Base-by-base conservation (phyloP, 106 monocot species). In the Dioscorea zingiberensis region DNA sequence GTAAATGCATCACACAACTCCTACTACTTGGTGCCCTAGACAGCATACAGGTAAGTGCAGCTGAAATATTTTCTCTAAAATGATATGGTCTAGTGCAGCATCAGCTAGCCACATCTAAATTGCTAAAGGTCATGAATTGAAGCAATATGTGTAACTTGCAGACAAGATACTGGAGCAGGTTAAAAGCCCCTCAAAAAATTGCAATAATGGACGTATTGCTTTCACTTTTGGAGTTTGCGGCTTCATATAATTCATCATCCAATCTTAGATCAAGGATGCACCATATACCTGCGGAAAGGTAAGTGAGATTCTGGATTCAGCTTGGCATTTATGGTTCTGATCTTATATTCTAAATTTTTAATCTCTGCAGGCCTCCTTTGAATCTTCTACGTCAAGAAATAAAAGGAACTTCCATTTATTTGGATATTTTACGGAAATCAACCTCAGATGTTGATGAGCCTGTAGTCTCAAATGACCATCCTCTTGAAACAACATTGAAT, bases 301-400 rank as follows among this genome's bases (percentile, higher is more conserved):
- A 70, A 17, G 21, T 23, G 25, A 2, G 23, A 44, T 10, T 51
- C 15, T 16, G 15, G 51, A 32, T 61, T 61, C 9, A 28, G 13
- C 17, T 30, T 17, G 5, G 3, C 17, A 17, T 18, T 32, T n/a
- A 61, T 19, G 13, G 17, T 25, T 3, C 3, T 10, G 14, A 18
- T 13, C 61, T 61, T n/a, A 63, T 55, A 3, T 10, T 56, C 10
- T 47, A 70, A 58, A 49, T 58, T 59, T 11, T 49, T 46, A 67
- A n/a, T 56, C 69, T 46, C 29, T 10, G 17, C 84, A 98, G 97
- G 82, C 92, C 86, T 18, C 97, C 97, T 68, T 60, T 84, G 63
- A 98, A 98, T 79, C 88, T 98, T 73, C 86, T 92, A 28, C 85
- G 92, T 17, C 97, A 98, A 66, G 97, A 98, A 76, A 81, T 98